phyloP scores from a whole-genome alignment of 805 yeast genomes.

The Wickerhamomyces canadensis region DNA sequence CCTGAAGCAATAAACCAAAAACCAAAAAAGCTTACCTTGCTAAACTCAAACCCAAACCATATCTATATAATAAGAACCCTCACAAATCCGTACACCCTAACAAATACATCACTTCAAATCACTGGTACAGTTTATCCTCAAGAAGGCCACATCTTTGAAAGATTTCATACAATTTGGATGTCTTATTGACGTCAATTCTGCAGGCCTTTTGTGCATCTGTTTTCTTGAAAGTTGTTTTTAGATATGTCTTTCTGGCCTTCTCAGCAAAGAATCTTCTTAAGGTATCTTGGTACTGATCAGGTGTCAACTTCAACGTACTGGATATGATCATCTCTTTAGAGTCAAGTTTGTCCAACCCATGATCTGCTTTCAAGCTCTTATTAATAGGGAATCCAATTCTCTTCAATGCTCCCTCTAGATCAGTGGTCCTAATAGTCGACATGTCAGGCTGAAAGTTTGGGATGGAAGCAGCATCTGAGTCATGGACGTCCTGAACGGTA shows the following conservation, averaged over 20 bases:
- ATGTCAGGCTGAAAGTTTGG: slow-evolving; percentile 19
- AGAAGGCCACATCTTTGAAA: slow-evolving; percentile 92
- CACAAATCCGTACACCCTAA: too few species aligned
- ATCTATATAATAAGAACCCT: too few species aligned
- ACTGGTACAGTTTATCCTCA: slow-evolving; percentile 55
- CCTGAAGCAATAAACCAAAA: too few species aligned
- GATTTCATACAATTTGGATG: slow-evolving; percentile 84
- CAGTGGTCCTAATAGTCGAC: slow-evolving; percentile 4
- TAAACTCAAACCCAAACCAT: too few species aligned
- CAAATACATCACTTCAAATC: neutral
- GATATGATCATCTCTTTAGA: slow-evolving; percentile 12
- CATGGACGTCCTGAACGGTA: slow-evolving; percentile 19
- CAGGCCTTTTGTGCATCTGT: slow-evolving; percentile 98
- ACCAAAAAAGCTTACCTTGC: too few species aligned
- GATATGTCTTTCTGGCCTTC: slow-evolving; percentile 70
- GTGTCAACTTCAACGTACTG: slow-evolving; percentile 16
- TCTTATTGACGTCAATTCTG: slow-evolving; percentile 94
- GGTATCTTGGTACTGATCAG: slow-evolving; percentile 39
- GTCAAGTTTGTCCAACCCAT: slow-evolving; percentile 4
- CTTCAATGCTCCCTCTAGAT: slow-evolving; percentile 9
- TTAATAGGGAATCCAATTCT: slow-evolving; percentile 8
- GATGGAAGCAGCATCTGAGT: slow-evolving; percentile 5
- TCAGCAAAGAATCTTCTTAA: slow-evolving; percentile 84
- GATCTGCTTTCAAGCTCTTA: slow-evolving; percentile 9
- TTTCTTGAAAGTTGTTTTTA: slow-evolving; percentile 79